These are phyloP conservation scores for Fomitopsis schrenkii DNA, from an alignment of 1,284 basidiomycete species.

Conservation along the genomic window DNA sequence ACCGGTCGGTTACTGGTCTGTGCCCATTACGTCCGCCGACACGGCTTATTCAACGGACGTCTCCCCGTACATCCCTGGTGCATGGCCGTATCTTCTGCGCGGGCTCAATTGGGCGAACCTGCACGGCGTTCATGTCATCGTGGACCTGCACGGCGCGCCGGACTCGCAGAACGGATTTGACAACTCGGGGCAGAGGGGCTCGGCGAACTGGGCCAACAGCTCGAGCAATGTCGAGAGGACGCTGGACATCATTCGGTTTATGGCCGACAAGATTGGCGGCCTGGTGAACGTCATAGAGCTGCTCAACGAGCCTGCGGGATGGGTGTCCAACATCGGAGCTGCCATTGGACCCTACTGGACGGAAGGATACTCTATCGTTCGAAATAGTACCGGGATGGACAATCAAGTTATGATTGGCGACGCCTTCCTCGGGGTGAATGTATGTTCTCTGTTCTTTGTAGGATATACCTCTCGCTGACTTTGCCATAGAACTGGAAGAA, in stretches of 20 bases:
- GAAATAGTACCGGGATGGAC: slow-evolving; percentile 39
- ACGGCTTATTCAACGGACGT: slow-evolving; percentile 46
- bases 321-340: slow-evolving; percentile 38
- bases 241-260: slow-evolving; percentile 55
- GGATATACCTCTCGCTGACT: background rate
- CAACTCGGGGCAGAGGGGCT: slow-evolving; percentile 75
- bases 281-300: slow-evolving; percentile 60
- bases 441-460: slow-evolving; percentile 20
- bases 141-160: slow-evolving; percentile 72
- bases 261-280: slow-evolving; percentile 52
- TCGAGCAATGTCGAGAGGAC: slow-evolving; percentile 59
- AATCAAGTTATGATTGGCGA: slow-evolving; percentile 70
- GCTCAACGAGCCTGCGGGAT: slow-evolving; percentile 63
- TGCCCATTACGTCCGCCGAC: slow-evolving; percentile 52
- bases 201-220: slow-evolving; percentile 61
- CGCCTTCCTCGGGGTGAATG: slow-evolving; percentile 61
- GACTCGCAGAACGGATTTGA: slow-evolving; percentile 78
- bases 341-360: slow-evolving; percentile 48
- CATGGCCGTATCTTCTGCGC: slow-evolving; percentile 64
- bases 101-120: slow-evolving; percentile 64
- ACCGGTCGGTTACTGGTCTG: slow-evolving; percentile 75
- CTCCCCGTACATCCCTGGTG: slow-evolving; percentile 58
- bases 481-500: slow-evolving; percentile 51
- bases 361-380: slow-evolving; percentile 53
- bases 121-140: slow-evolving; percentile 54